Conservation (phyloP, 257 asterid species). For the Orobanche coerulescens region DNA sequence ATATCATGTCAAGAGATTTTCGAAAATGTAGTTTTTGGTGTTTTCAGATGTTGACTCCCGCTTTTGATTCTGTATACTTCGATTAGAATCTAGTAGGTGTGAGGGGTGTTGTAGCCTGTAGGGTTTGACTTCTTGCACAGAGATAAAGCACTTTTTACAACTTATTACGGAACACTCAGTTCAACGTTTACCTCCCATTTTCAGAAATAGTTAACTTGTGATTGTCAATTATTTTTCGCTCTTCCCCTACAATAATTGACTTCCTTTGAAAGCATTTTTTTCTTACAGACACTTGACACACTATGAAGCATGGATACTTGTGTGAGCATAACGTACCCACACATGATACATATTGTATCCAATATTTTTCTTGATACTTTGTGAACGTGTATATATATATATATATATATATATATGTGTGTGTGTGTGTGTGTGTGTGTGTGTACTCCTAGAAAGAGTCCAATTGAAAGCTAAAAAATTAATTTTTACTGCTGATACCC, state of each 20-base stretch:
- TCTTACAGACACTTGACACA: background rate
- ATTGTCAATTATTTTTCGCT: background rate
- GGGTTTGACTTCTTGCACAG: background rate
- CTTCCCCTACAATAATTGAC: background rate
- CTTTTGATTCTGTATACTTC: background rate
- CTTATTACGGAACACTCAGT: background rate
- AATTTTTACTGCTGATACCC: no score
- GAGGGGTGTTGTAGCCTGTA: background rate
- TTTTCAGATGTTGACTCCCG: background rate
- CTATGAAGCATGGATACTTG: no score
- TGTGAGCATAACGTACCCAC: no score
- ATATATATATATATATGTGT: no score
- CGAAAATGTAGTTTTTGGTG: background rate
- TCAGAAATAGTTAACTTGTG: background rate
- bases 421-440: no score
- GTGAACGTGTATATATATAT: no score
- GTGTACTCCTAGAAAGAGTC: no score
- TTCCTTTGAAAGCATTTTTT: background rate
- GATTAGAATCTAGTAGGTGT: background rate
- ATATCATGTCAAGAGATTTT: no score
- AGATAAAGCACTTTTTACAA: background rate
- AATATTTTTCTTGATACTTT: no score
- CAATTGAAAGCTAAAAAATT: no score
- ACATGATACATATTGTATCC: no score
- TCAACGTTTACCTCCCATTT: background rate